Conservation (phyloP, 495 filamentous ascomycete genomes). For the Penicillium lagena region DNA sequence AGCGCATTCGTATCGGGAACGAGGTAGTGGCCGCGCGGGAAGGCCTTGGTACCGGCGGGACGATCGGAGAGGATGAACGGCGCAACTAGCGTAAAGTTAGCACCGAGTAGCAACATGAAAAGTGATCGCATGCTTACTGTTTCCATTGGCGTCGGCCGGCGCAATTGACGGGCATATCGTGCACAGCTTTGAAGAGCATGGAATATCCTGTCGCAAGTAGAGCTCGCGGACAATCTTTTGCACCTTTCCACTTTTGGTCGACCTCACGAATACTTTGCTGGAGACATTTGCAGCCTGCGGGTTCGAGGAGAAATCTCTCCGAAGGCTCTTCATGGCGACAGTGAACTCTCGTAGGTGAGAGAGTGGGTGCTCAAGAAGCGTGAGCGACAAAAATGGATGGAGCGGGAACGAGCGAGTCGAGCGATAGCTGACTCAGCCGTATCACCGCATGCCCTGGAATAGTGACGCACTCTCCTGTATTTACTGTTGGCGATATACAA, state of each 20-base stretch:
- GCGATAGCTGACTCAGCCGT: conserved; percentile 22
- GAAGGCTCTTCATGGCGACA: conserved; percentile 78
- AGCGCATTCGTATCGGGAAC: conserved; percentile 96
- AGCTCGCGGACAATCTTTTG: conserved; percentile 97
- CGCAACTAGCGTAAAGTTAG: conserved; percentile 47
- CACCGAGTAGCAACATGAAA: background rate
- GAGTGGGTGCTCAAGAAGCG: too few species aligned
- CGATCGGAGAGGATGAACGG: conserved; percentile 83
- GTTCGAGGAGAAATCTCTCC: conserved; percentile 64
- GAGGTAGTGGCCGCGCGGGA: conserved; percentile 86
- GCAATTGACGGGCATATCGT: conserved; percentile 60
- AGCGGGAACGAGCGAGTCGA: too few species aligned
- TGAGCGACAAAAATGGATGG: too few species aligned
- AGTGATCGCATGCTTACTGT: conserved; percentile 40
- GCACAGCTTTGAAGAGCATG: conserved; percentile 92
- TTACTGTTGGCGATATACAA: background rate
- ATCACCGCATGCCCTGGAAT: background rate
- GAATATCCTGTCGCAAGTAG: conserved; percentile 93
- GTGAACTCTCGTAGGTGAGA: too few species aligned
- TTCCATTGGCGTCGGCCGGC: conserved; percentile 70
- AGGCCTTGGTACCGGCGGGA: conserved; percentile 74
- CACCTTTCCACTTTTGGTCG: conserved; percentile 90
- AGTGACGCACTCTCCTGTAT: too few species aligned
- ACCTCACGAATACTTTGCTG: conserved; percentile 89
- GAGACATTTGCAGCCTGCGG: conserved; percentile 69